These are phyloP conservation scores for Saccharomyces pastorianus DNA, from an alignment of 1,139 yeast genomes.

Conservation along the genomic window DNA sequence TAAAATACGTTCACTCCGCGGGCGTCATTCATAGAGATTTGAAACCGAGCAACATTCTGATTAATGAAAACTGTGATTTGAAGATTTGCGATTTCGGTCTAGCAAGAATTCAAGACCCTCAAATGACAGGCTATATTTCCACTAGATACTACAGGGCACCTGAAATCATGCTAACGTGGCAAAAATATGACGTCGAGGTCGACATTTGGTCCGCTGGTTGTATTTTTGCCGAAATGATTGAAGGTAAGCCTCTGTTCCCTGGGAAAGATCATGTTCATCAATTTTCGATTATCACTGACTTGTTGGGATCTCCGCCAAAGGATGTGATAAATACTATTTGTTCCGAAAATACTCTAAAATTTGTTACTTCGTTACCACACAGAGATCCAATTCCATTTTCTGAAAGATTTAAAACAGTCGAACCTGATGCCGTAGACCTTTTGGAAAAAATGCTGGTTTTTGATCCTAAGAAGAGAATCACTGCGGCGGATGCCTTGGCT, in stretches of 20 bases:
- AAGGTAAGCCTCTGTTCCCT: conserved; percentile 95
- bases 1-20: conserved; percentile 93
- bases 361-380: conserved; percentile 88
- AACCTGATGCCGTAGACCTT: conserved; percentile 86
- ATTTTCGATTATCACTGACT: conserved; percentile 90
- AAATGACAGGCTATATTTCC: conserved; percentile 97
- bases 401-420: conserved; percentile 77
- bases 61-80: conserved; percentile 91
- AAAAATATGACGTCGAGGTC: conserved; percentile 95
- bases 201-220: conserved; percentile 99
- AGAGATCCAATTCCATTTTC: conserved; percentile 84
- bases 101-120: conserved; percentile 96
- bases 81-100: conserved; percentile 96
- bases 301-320: conserved; percentile 91
- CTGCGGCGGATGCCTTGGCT: conserved; percentile 81
- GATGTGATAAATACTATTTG: conserved; percentile 95
- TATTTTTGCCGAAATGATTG: conserved; percentile 96
- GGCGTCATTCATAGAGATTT: conserved; percentile 96
- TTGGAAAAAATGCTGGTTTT: conserved; percentile 85
- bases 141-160: conserved; percentile 97
- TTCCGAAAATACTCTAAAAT: conserved; percentile 87
- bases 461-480: conserved; percentile 88
- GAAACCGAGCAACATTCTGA: conserved; percentile 85
- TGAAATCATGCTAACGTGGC: conserved; percentile 99
- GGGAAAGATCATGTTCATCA: conserved; percentile 98